A percentile compares a stretch with the other conserved stretches of the same genome.
Conservation (phyloP, 2,329 filamentous ascomycete species). For the Rhinocladiella mackenziei region DNA sequence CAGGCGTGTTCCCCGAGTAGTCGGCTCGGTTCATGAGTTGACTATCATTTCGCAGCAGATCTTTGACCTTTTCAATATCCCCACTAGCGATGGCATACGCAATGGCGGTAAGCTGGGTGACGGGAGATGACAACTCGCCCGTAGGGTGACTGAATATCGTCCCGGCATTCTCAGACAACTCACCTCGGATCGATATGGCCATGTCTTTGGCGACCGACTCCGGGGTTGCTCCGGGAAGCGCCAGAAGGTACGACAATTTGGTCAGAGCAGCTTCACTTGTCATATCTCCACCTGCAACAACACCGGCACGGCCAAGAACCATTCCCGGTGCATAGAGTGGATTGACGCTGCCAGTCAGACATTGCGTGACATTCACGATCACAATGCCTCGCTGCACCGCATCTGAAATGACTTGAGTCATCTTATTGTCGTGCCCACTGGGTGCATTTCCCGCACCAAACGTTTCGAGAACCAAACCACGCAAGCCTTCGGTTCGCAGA, state of each 20-base stretch:
- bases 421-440: slow-evolving; percentile 70
- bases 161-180: slow-evolving; percentile 71
- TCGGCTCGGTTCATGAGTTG: slow-evolving; percentile 70
- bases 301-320: slow-evolving; percentile 73
- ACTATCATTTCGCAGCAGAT: slow-evolving; percentile 64
- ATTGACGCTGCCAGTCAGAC: slow-evolving; percentile 67
- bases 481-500: slow-evolving; percentile 68
- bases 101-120: slow-evolving; percentile 67
- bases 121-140: slow-evolving; percentile 51
- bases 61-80: slow-evolving; percentile 60
- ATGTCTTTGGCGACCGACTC: slow-evolving; percentile 67
- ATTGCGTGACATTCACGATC: slow-evolving; percentile 89
- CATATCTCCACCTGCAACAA: slow-evolving; percentile 65
- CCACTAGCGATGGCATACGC: slow-evolving; percentile 75
- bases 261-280: slow-evolving; percentile 88
- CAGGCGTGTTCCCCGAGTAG: slow-evolving; percentile 72
- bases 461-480: slow-evolving; percentile 81
- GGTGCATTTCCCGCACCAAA: slow-evolving; percentile 93
- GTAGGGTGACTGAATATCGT: slow-evolving; percentile 72
- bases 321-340: slow-evolving; percentile 75
- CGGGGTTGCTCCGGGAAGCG: slow-evolving; percentile 59
- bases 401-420: slow-evolving; percentile 71
- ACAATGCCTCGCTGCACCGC: slow-evolving; percentile 77
- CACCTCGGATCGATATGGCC: slow-evolving; percentile 71
- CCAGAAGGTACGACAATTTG: slow-evolving; percentile 82